Base-by-base conservation (phyloP, 1,284 basidiomycete genomes). In the Ceratobasidium sp. region DNA sequence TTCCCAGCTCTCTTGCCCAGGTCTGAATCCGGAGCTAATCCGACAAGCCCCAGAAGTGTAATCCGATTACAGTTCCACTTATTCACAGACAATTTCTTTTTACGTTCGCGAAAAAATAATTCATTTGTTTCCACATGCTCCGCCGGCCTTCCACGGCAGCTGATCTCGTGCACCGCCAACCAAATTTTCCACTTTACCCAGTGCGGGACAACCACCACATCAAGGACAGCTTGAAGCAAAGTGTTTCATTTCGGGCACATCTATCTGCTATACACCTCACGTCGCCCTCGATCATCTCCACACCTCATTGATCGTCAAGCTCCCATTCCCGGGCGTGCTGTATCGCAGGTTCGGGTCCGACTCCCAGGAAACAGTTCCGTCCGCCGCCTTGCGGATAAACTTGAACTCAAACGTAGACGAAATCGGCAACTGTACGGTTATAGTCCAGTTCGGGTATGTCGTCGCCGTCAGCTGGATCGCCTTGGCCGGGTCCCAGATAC, bases 401-500 rank as follows among this genome's bases (percentile, higher is more conserved):
- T 91, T 91, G 85, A 91, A 92, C 81, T 91, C 82, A 72, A 92
- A 82, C 11, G 71, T 64, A 0, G 86, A 85, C 74, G 80, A 85
- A 17, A 88, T 86, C 0, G 89, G 89, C 1, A 92, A 88, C 75
- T 54, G 51, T 59, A 78, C 84, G 7, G 89, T 91, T 73, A 88
- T 90, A 47, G 36, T 65, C 67, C 67, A 72, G 56, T 72, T 72
- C 19, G 67, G 67, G 11, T 41, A 41, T 22, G 48, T 51, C 24
- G 62, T 59, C 8, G 48, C 31, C 50, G 57, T 57, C 75, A 93
- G 81, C 22, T 53, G 75, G 27, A 93, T 78, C 15, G 92, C 90
- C 71, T 84, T 87, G 71, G 86, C 84, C 4, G 90, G 85, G 36
- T 86, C 88, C 92, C 92, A 93, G 80, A 87, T 86, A 77, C 84